Conservation (phyloP, 2,329 filamentous ascomycete species). For the Fusarium sp. region DNA sequence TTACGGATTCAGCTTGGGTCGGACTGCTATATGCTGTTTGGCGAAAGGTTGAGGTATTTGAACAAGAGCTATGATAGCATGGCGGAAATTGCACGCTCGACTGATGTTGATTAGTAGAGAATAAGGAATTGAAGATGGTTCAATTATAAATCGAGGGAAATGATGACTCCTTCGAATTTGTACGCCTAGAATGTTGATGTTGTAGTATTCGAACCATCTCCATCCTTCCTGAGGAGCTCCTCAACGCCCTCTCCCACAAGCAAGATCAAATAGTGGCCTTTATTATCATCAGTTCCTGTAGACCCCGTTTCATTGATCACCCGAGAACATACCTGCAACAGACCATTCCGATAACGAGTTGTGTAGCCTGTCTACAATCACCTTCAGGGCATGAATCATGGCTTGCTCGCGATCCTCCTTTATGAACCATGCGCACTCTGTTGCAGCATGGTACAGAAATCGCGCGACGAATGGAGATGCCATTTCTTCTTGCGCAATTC, state of each 20-base stretch:
- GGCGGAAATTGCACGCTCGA: constrained; percentile 4
- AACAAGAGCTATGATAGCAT: constrained; percentile 1
- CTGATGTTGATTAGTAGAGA: background rate
- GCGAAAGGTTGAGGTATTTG: background rate
- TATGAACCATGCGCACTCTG: constrained; percentile 41
- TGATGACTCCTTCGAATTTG: too few relatives aligned
- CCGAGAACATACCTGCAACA: constrained; percentile 8
- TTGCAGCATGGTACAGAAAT: constrained; percentile 36
- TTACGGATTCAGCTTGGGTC: constrained; percentile 15
- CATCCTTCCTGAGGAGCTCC: background rate
- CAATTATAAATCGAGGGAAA: too few relatives aligned
- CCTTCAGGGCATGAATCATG: constrained; percentile 21
- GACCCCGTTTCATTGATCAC: background rate
- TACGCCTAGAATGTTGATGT: background rate
- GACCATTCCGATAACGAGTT: background rate
- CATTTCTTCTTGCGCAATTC: background rate
- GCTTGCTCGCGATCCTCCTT: constrained; percentile 33
- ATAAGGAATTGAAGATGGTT: too few relatives aligned
- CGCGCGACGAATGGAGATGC: constrained; percentile 22
- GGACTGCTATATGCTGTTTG: constrained; percentile 15
- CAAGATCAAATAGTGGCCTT: constrained; percentile 14
- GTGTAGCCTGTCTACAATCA: constrained; percentile 14
- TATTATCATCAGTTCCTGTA: background rate
- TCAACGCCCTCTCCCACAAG: constrained; percentile 10
- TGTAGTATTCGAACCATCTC: background rate